phyloP scores from a whole-genome alignment of 2,329 filamentous ascomycete genomes.

The Sarocladiaceae sp. region DNA sequence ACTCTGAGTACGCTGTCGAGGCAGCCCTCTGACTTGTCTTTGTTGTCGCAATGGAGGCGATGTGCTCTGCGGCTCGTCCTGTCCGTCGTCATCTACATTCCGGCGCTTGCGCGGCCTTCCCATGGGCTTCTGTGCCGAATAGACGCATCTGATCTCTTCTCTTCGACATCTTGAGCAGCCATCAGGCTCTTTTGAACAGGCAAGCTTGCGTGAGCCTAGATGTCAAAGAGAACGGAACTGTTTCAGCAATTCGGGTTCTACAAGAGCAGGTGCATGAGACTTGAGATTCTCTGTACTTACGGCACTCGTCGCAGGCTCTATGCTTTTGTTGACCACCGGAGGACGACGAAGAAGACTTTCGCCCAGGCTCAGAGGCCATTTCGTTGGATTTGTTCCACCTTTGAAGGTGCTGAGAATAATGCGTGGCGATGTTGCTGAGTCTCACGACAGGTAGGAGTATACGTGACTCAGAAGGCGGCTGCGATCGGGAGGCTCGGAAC shows the following conservation, averaged over 20 bases:
- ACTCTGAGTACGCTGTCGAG: too few species aligned
- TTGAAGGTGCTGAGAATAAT: too few species aligned
- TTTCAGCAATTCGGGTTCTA: slow-evolving; percentile 18
- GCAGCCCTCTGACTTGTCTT: background rate
- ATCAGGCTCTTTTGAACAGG: slow-evolving; percentile 58
- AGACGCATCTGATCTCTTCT: slow-evolving; percentile 55
- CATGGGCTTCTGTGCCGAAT: slow-evolving; percentile 64
- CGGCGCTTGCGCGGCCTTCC: slow-evolving; percentile 58
- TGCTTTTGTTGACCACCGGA: slow-evolving; percentile 38
- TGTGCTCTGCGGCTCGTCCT: background rate
- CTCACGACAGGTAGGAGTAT: too few species aligned
- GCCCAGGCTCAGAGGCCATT: slow-evolving; percentile 19
- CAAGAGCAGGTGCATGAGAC: background rate
- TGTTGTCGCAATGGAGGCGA: slow-evolving; percentile 1
- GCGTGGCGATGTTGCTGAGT: too few species aligned
- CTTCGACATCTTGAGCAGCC: slow-evolving; percentile 56
- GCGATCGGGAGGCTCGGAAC: background rate
- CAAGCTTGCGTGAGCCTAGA: slow-evolving; percentile 60
- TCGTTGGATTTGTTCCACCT: too few species aligned
- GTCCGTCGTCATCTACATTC: slow-evolving; percentile 23
- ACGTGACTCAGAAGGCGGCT: too few species aligned
- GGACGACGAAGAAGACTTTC: slow-evolving; percentile 8
- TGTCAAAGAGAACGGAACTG: background rate
- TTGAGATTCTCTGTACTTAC: too few species aligned
- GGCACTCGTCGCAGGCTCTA: slow-evolving; percentile 63